A percentile compares a stretch with the other conserved stretches of the same genome.
These are phyloP conservation scores for Apiotrichum akiyoshidainum DNA, from an alignment of 1,284 basidiomycete species.

Conservation along the genomic window DNA sequence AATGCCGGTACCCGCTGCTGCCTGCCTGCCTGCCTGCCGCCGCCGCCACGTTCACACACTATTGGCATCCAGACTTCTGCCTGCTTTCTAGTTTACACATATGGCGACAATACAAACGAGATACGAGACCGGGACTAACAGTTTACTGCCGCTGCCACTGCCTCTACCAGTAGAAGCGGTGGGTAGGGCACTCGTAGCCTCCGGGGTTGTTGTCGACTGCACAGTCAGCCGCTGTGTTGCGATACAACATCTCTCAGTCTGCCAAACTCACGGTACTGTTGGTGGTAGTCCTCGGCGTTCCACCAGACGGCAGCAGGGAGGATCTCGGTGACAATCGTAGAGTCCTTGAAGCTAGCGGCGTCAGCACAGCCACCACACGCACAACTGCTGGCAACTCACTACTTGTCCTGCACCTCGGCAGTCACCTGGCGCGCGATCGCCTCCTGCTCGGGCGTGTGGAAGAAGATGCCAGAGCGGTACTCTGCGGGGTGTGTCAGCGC, in stretches of 20 bases:
- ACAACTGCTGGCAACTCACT: conserved; percentile 50
- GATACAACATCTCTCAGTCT: neutral
- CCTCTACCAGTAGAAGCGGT: conserved; percentile 51
- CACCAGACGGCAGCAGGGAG: conserved; percentile 67
- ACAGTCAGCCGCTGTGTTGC: conserved; percentile 8
- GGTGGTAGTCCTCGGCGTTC: conserved; percentile 79
- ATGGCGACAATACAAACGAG: no score
- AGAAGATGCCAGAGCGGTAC: conserved; percentile 92
- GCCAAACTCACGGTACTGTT: conserved; percentile 59
- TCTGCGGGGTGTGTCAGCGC: conserved; percentile 56
- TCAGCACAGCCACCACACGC: neutral
- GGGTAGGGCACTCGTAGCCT: conserved; percentile 55
- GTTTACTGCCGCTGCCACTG: no score
- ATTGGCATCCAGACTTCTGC: no score
- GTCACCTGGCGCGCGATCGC: conserved; percentile 74
- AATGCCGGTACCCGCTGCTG: no score
- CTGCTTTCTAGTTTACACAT: no score
- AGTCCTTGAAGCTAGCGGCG: conserved; percentile 64
- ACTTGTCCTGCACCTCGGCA: conserved; percentile 76
- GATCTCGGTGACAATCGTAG: conserved; percentile 76
- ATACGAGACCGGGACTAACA: no score
- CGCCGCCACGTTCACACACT: no score
- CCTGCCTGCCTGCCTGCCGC: no score
- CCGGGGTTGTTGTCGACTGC: conserved; percentile 51
- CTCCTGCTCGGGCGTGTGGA: conserved; percentile 70